A percentile compares a stretch with the other conserved stretches of the same genome.
Conservation (phyloP, 2,329 filamentous ascomycete species). For the Aspergillus fumigatus region DNA sequence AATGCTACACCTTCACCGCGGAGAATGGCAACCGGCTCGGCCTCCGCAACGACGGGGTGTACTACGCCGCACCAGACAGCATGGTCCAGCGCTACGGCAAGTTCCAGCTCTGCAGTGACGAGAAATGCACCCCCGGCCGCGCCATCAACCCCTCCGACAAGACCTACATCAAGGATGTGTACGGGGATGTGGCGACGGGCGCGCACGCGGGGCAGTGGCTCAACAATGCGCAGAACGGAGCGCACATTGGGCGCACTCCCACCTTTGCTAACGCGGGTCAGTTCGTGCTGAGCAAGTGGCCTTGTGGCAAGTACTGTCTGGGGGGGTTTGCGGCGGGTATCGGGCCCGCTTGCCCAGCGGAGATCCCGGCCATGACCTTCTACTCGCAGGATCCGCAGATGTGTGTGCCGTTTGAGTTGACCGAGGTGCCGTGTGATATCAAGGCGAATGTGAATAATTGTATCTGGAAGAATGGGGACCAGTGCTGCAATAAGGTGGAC, state of each 20-base stretch:
- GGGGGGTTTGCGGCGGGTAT: slow-evolving; percentile 5
- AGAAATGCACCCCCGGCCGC: slow-evolving; percentile 1
- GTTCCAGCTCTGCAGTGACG: slow-evolving; percentile 11
- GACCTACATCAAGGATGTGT: slow-evolving; percentile 7
- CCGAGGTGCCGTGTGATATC: slow-evolving; percentile 11
- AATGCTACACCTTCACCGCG: slow-evolving; percentile 11
- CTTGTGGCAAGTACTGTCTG: slow-evolving; percentile 11
- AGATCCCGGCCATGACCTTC: slow-evolving; percentile 8
- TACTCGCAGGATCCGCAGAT: slow-evolving; percentile 10
- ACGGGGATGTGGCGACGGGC: slow-evolving; percentile 5
- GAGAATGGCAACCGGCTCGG: slow-evolving; percentile 9
- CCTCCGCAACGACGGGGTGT: slow-evolving; percentile 5
- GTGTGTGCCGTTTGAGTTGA: slow-evolving; percentile 8
- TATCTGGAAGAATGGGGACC: slow-evolving; percentile 9
- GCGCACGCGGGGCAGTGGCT: slow-evolving; percentile 7
- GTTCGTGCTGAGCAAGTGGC: slow-evolving; percentile 10
- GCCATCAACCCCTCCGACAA: slow-evolving; percentile 4
- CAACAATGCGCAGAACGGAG: slow-evolving; percentile 7
- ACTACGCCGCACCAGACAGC: slow-evolving; percentile 3
- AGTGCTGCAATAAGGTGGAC: slow-evolving; percentile 7
- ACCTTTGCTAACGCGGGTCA: slow-evolving; percentile 2
- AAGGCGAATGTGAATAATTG: slow-evolving; percentile 8
- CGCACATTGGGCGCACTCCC: slow-evolving; percentile 7
- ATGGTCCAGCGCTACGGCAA: slow-evolving; percentile 8
- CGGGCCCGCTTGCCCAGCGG: slow-evolving; percentile 8